Percentiles rank a stretch among this genome's conserved stretches.
Conservation (phyloP, 495 filamentous ascomycete genomes). For the Xylaria flabelliformis region DNA sequence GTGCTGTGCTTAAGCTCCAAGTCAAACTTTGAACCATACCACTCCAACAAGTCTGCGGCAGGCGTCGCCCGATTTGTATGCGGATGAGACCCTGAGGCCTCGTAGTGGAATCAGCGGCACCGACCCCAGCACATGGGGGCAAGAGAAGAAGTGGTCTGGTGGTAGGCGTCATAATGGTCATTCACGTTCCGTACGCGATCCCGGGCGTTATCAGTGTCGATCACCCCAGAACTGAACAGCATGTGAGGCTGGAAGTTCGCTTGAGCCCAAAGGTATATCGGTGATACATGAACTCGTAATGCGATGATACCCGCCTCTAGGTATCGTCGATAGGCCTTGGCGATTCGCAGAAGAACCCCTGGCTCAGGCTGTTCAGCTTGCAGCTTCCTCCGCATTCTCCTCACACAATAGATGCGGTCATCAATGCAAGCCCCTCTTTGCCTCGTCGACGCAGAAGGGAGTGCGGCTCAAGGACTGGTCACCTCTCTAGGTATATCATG, state of each 20-base stretch:
- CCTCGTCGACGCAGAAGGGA: constrained; percentile 11
- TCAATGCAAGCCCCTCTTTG: constrained; percentile 22
- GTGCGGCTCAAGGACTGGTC: constrained; percentile 13
- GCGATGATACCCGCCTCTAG: constrained; percentile 15
- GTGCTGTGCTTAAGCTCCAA: constrained; percentile 19
- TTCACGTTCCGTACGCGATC: constrained; percentile 4
- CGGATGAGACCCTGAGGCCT: constrained; percentile 17
- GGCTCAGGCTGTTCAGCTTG: constrained; percentile 22
- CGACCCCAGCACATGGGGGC: constrained; percentile 7
- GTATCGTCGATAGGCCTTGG: constrained; percentile 13
- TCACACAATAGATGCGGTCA: constrained; percentile 8
- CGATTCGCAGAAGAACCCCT: constrained; percentile 20
- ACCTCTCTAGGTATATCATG: neutral
- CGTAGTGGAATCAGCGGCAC: neutral
- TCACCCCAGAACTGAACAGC: neutral
- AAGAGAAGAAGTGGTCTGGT: neutral
- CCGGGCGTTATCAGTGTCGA: constrained; percentile 5
- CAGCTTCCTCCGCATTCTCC: constrained; percentile 22
- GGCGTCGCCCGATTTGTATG: constrained; percentile 18
- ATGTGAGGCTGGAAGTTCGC: constrained; percentile 11
- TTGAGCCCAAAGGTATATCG: constrained; percentile 1
- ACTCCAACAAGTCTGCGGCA: constrained; percentile 4
- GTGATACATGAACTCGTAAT: constrained; percentile 23
- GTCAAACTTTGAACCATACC: constrained; percentile 16
- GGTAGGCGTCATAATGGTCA: neutral